Percentiles rank a stretch among this genome's conserved stretches.
phyloP scores from a whole-genome alignment of 1,139 yeast species.

The Debaryomyces subglobosus region DNA sequence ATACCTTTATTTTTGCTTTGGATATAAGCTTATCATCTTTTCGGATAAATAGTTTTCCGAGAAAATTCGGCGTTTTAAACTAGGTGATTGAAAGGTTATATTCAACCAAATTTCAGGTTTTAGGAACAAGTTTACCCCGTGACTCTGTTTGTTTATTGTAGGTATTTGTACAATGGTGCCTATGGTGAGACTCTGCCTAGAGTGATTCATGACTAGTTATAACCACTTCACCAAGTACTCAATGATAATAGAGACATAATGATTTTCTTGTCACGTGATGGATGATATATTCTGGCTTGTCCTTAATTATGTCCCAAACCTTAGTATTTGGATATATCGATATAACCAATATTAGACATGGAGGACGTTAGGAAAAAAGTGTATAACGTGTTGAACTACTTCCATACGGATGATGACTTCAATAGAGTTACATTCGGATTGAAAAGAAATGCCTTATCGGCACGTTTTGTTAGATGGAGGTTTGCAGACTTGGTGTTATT shows the following conservation, averaged over 20 bases:
- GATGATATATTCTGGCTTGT: neutral
- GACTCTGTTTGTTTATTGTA: too few species aligned
- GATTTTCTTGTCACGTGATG: neutral
- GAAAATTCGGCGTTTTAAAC: neutral
- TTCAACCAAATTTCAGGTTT: neutral
- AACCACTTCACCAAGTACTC: too few species aligned
- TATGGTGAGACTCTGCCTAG: neutral
- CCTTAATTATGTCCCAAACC: neutral
- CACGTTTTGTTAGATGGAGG: constrained; percentile 55
- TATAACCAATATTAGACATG: neutral
- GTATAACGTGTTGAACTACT: constrained; percentile 18
- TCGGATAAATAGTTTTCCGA: constrained; percentile 5
- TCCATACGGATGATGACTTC: constrained; percentile 27
- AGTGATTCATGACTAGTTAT: neutral
- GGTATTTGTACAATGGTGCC: too few species aligned
- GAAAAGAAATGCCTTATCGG: constrained; percentile 31
- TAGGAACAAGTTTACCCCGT: neutral
- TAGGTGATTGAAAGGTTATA: neutral
- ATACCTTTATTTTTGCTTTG: neutral
- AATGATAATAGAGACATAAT: neutral
- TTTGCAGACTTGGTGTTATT: constrained; percentile 56
- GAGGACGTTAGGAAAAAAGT: constrained; percentile 1
- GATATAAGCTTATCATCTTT: neutral
- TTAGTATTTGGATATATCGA: neutral
- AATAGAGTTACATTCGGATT: constrained; percentile 59